Evolutionary conservation across 148 eudicot genomes (phyloP), one percentile per base, ranked within the genome.

Genomic region (Vaccinium darrowii): DNA sequence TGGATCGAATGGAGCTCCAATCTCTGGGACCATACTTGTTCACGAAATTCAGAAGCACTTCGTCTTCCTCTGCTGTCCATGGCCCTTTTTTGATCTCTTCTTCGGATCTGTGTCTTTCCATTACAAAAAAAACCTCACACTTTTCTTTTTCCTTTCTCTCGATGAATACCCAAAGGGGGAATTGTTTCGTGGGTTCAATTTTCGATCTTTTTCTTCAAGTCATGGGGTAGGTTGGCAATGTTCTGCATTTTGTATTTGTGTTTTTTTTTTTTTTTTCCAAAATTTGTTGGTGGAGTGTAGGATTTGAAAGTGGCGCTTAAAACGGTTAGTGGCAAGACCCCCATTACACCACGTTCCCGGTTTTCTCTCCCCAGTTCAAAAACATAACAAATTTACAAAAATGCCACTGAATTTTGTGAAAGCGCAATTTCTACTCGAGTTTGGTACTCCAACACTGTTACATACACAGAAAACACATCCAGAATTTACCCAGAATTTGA

Each of bases 1-100:
- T 94, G 92, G 99, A 92, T 87, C 95, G 97, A 91, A 97, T 91
- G 92, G 98, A 97, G 98, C 99, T 94, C 99, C 99, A 97, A 30
- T 95, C 99, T 78, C 91, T 91, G 0, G 98, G 98, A 0, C 99
- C 99, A 43, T 93, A 89, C 50, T 85, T 90, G 16, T 89, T 84
- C 25, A 97, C 99, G 78, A 92, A 94, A n/a, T 88, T 92, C 1
- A 94, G 11, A 10, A 97, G 78, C 4, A 95, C 94, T 87, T 92
- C 89, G 50, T 97, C 99, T 86, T 97, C 99, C 71, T 97, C 98
- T 0, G 92, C 83, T 11, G 90, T 94, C 99, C 99, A 97, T 57
- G 98, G 99, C 27, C 99, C 98, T 85, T 95, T 97, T 65, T 88
- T 93, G 23, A 93, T 90, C 74, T 1, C n/a, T 76, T 27, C 79